Evolutionary conservation across 768 basidiomycete genomes (phyloP).

Genomic region (Butyriboletus loyo): DNA sequence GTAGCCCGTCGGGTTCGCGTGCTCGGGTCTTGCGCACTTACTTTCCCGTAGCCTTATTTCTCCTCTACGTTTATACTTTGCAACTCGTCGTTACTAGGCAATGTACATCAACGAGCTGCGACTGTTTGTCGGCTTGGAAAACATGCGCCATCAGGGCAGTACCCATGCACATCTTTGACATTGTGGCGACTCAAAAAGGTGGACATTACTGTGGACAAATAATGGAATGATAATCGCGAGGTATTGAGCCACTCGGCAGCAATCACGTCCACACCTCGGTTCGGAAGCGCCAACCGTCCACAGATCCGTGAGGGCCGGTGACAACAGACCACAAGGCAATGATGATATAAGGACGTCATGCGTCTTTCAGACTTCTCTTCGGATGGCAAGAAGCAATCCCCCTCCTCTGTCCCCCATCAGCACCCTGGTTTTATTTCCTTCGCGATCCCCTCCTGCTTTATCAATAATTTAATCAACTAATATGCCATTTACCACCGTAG

Average conservation of each 20-base stretch:
- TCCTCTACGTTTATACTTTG: background rate
- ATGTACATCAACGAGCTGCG: background rate
- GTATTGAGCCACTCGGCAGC: constrained; percentile 23
- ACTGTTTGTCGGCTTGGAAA: background rate
- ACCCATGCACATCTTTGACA: background rate
- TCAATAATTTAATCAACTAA: constrained; percentile 6
- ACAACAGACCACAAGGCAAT: constrained; percentile 14
- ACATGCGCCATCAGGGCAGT: background rate
- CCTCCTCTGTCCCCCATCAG: background rate
- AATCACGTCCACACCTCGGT: constrained; percentile 8
- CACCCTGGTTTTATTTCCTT: background rate
- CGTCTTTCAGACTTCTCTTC: background rate
- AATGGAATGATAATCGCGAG: constrained; percentile 4
- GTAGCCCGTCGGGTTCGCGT: background rate
- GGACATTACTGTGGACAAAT: constrained; percentile 10
- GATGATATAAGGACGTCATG: constrained; percentile 18
- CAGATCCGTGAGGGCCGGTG: background rate
- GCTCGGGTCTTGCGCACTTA: background rate
- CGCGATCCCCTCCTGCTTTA: background rate
- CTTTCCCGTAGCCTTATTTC: background rate
- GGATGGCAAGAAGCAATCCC: constrained; percentile 1
- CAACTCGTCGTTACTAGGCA: background rate
- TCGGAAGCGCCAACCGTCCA: background rate
- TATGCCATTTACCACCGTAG: constrained; percentile 20
- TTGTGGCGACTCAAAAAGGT: background rate